These are phyloP conservation scores for Hypoxylon sp. DNA, from an alignment of 2,329 filamentous ascomycete genomes.

Conservation along the genomic window DNA sequence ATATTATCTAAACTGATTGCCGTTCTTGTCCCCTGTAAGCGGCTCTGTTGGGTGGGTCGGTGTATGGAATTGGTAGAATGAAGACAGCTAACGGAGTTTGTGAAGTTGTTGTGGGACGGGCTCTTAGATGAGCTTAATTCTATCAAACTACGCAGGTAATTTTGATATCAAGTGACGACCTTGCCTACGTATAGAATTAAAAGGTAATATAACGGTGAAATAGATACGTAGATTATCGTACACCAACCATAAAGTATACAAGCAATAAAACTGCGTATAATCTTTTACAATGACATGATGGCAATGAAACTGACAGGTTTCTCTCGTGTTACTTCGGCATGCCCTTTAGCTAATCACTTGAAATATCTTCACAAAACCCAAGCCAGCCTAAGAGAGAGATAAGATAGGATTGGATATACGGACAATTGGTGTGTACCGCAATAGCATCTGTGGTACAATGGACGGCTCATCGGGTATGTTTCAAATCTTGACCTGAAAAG, in stretches of 20 bases:
- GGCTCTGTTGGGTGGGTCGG: constrained; percentile 18
- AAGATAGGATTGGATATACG: background rate
- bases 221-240: background rate
- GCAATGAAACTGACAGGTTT: background rate
- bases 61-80: constrained; percentile 5
- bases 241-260: background rate
- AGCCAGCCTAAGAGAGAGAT: background rate
- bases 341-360: constrained; percentile 2
- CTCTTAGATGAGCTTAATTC: background rate
- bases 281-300: background rate
- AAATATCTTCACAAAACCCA: background rate
- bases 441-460: background rate
- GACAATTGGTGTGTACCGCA: constrained; percentile 1
- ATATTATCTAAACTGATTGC: constrained; percentile 5
- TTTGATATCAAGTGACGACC: background rate
- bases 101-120: background rate
- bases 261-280: background rate
- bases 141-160: background rate
- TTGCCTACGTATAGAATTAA: constrained; percentile 5
- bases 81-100: background rate
- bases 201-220: background rate
- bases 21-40: constrained; percentile 1
- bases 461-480: background rate
- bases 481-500: background rate
- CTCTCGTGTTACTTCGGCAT: background rate